Conservation (phyloP, 441 rosid species). For the Raphanus hybrid region DNA sequence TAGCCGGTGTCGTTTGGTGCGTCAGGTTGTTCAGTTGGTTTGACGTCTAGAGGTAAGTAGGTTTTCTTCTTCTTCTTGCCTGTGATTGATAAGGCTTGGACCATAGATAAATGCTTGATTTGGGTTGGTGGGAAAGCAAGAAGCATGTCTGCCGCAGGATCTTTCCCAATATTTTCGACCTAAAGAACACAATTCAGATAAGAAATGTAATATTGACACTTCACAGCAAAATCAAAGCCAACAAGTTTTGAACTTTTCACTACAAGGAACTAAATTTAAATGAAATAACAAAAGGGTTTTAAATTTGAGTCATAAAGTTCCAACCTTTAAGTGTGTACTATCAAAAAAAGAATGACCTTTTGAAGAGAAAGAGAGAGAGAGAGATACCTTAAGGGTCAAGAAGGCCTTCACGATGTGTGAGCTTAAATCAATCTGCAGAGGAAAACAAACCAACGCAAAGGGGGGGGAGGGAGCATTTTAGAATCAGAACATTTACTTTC, state of each 20-base stretch:
- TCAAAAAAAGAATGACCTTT: background rate
- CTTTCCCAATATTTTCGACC: constrained; percentile 79
- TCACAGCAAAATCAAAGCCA: constrained; percentile 7
- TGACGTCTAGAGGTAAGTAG: constrained; percentile 63
- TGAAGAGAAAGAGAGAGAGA: background rate
- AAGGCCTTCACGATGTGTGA: constrained; percentile 83
- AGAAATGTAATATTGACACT: constrained; percentile 21
- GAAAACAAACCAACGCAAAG: constrained; percentile 23
- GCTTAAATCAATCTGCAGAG: constrained; percentile 90
- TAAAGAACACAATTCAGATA: constrained; percentile 44
- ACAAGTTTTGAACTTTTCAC: constrained; percentile 3
- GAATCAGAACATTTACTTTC: background rate
- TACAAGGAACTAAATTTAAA: background rate
- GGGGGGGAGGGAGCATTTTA: background rate
- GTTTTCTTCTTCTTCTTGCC: constrained; percentile 84
- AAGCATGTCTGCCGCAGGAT: constrained; percentile 69
- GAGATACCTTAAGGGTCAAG: constrained; percentile 85
- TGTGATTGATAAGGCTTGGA: constrained; percentile 70
- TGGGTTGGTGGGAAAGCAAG: constrained; percentile 86
- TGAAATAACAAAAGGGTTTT: constrained; percentile 7
- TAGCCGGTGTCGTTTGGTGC: constrained; percentile 78
- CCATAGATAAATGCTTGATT: constrained; percentile 66
- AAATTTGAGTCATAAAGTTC: background rate
- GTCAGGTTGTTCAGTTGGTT: constrained; percentile 70
- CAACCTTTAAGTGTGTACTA: background rate